Conservation (phyloP, 2,329 filamentous ascomycete genomes). For the Setomelanomma holmii region DNA sequence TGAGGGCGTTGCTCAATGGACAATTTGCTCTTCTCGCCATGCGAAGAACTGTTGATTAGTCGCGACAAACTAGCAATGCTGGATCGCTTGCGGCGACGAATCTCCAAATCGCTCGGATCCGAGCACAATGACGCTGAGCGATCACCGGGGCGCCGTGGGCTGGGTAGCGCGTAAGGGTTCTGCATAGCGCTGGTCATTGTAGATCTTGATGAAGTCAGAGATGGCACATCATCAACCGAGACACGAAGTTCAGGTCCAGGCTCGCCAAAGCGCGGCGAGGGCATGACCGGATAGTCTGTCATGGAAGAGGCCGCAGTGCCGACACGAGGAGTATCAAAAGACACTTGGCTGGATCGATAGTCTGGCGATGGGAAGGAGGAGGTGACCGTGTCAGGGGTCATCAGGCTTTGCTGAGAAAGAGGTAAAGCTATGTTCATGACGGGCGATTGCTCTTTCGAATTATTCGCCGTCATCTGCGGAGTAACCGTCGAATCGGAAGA, state of each 20-base stretch:
- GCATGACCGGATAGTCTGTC: conserved; percentile 73
- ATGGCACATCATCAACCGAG: conserved; percentile 77
- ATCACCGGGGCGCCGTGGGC: conserved; percentile 53
- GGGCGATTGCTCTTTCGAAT: conserved; percentile 46
- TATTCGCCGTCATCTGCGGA: conserved; percentile 36
- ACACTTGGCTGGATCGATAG: conserved; percentile 65
- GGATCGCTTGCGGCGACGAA: conserved; percentile 72
- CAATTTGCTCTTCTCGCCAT: conserved; percentile 77
- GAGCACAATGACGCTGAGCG: conserved; percentile 52
- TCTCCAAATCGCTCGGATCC: conserved; percentile 48
- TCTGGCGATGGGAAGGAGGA: conserved; percentile 70
- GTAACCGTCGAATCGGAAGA: conserved; percentile 59
- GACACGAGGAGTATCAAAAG: conserved; percentile 73
- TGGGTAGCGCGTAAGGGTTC: conserved; percentile 52
- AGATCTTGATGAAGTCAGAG: conserved; percentile 76
- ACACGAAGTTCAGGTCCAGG: conserved; percentile 74
- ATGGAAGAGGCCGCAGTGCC: conserved; percentile 79
- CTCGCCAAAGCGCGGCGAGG: conserved; percentile 75
- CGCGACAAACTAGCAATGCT: conserved; percentile 80
- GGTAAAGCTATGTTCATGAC: conserved; percentile 48
- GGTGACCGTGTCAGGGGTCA: conserved; percentile 70
- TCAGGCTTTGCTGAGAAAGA: conserved; percentile 57
- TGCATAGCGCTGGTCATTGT: conserved; percentile 76
- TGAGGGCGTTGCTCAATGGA: conserved; percentile 67
- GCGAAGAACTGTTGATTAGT: conserved; percentile 70